Conservation (phyloP, 2,329 filamentous ascomycete species). For the Aspergillus aculeatus region DNA sequence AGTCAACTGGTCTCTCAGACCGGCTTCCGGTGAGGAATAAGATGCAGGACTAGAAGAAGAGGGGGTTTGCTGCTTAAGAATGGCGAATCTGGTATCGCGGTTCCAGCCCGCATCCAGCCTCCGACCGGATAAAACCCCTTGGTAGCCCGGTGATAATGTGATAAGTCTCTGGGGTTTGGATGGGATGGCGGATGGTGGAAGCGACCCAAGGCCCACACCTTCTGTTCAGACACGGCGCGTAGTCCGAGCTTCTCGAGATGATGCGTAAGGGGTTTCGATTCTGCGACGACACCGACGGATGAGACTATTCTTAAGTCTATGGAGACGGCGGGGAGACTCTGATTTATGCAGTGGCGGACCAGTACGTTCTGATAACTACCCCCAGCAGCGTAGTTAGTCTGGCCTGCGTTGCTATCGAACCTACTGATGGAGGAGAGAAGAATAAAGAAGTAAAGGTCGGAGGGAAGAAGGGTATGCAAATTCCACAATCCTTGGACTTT, state of each 20-base stretch:
- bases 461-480: constrained; percentile 12
- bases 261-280: background rate
- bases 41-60: background rate
- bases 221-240: background rate
- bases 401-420: constrained; percentile 25
- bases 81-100: background rate
- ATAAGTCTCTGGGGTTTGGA: background rate
- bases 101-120: background rate
- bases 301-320: background rate
- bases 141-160: background rate
- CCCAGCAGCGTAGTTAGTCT: constrained; percentile 35
- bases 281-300: background rate
- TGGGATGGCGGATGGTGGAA: background rate
- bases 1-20: background rate
- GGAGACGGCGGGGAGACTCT: constrained; percentile 20
- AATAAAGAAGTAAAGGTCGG: constrained; percentile 60
- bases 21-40: background rate
- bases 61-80: background rate
- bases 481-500: constrained; percentile 24
- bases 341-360: constrained; percentile 26
- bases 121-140: background rate
- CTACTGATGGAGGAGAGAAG: constrained; percentile 56
- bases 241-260: background rate
- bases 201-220: background rate
- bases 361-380: constrained; percentile 37